Evolutionary conservation across 2,329 filamentous ascomycete genomes (phyloP).

Genomic region (Penicillium psychrosexuale): DNA sequence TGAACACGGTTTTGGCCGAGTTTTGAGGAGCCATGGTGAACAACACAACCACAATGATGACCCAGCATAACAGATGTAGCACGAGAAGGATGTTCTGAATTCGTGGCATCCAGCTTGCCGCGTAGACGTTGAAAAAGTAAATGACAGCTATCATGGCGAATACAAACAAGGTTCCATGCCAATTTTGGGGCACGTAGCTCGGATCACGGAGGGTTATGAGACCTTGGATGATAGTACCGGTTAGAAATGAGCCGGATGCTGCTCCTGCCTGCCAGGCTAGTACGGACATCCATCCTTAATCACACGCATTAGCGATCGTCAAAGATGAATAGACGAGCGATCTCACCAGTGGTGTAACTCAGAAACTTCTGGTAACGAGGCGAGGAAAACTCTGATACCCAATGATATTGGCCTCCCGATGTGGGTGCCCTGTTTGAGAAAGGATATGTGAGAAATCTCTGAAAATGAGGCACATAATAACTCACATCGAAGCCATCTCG

Average conservation of each 20-base stretch:
- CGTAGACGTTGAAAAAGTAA: constrained; percentile 51
- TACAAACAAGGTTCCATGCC: constrained; percentile 48
- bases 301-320: too few species aligned
- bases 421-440: background rate
- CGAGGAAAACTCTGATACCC: constrained; percentile 42
- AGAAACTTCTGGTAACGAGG: constrained; percentile 50
- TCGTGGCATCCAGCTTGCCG: constrained; percentile 26
- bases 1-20: constrained; percentile 30
- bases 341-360: constrained; percentile 49
- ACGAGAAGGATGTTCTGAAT: constrained; percentile 37
- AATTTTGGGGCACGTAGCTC: constrained; percentile 23
- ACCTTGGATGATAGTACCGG: constrained; percentile 36
- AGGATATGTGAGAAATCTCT: background rate
- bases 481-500: constrained; percentile 54
- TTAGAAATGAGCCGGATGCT: constrained; percentile 43
- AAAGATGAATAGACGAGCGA: too few species aligned
- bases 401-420: constrained; percentile 50
- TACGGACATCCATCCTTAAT: constrained; percentile 45
- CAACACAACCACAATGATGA: too few species aligned
- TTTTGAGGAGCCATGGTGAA: constrained; percentile 30
- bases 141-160: constrained; percentile 49
- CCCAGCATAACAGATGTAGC: background rate
- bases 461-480: background rate
- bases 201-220: constrained; percentile 31
- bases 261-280: constrained; percentile 52